Evolutionary conservation across 2,329 filamentous ascomycete genomes (phyloP).

Genomic region (Aspergillus sp.): DNA sequence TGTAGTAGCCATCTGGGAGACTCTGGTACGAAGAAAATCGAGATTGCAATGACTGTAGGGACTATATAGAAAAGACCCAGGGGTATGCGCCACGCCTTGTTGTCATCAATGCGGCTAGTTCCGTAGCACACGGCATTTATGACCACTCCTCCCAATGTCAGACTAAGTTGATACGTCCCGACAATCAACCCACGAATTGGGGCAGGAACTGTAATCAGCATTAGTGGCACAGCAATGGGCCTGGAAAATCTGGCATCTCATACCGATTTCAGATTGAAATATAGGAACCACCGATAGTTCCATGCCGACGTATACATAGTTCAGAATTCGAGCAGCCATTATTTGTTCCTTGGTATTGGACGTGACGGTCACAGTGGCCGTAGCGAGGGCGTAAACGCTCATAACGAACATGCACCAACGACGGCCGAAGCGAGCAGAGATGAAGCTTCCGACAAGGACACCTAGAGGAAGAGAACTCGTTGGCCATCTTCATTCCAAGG

Average conservation of each 20-base stretch:
- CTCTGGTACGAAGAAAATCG: slow-evolving; percentile 37
- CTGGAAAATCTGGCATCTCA: not conserved
- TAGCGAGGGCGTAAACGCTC: slow-evolving; percentile 40
- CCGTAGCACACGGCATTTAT: slow-evolving; percentile 30
- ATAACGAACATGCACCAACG: slow-evolving; percentile 44
- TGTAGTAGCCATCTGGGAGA: slow-evolving; percentile 34
- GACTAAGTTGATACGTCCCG: slow-evolving; percentile 14
- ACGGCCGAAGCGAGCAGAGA: slow-evolving; percentile 38
- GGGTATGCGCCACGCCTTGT: slow-evolving; percentile 40
- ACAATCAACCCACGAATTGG: slow-evolving; percentile 13
- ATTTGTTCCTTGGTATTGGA: slow-evolving; percentile 36
- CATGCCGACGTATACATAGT: slow-evolving; percentile 48
- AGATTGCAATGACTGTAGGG: slow-evolving; percentile 32
- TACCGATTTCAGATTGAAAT: slow-evolving; percentile 30
- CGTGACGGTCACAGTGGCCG: slow-evolving; percentile 40
- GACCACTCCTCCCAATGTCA: slow-evolving; percentile 4
- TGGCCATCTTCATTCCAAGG: not conserved
- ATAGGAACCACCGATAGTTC: slow-evolving; percentile 27
- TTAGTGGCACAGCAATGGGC: not conserved
- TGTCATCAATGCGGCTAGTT: slow-evolving; percentile 33
- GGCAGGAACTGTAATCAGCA: slow-evolving; percentile 34
- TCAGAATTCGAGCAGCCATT: slow-evolving; percentile 41
- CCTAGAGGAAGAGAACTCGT: slow-evolving; percentile 22
- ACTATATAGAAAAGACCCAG: slow-evolving; percentile 42
- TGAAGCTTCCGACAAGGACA: slow-evolving; percentile 33